Percentiles rank a stretch among this genome's conserved stretches.
Conservation (phyloP, 2,329 filamentous ascomycete species). For the Alternaria atra region DNA sequence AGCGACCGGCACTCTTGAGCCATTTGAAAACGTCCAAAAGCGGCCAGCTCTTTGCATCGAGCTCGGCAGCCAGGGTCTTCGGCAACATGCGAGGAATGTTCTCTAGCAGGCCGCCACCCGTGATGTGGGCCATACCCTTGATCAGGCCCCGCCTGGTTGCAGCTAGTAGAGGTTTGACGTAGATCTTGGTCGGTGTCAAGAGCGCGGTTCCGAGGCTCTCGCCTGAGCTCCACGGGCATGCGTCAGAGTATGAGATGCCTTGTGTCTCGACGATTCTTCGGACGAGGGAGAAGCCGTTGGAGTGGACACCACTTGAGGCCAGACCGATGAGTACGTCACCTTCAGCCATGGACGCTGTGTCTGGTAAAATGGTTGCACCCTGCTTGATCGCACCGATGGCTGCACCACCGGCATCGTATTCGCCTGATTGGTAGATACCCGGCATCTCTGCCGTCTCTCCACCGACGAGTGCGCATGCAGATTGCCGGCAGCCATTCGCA, state of each 20-base stretch:
- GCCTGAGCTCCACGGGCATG: slow-evolving; percentile 77
- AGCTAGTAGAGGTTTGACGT: slow-evolving; percentile 82
- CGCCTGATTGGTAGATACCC: slow-evolving; percentile 85
- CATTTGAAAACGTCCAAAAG: slow-evolving; percentile 84
- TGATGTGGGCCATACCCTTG: slow-evolving; percentile 97
- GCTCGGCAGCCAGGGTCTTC: slow-evolving; percentile 75
- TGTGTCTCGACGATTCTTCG: slow-evolving; percentile 83
- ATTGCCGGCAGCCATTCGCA: slow-evolving; percentile 82
- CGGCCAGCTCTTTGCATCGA: slow-evolving; percentile 79
- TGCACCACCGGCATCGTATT: slow-evolving; percentile 92
- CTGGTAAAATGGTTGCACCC: slow-evolving; percentile 74
- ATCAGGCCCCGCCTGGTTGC: slow-evolving; percentile 70
- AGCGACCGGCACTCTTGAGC: slow-evolving; percentile 78
- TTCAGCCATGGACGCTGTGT: slow-evolving; percentile 75
- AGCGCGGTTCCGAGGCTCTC: slow-evolving; percentile 76
- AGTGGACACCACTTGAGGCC: slow-evolving; percentile 87
- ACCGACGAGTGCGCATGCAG: slow-evolving; percentile 90
- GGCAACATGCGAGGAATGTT: slow-evolving; percentile 97
- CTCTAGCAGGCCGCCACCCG: slow-evolving; percentile 89
- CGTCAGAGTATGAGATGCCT: slow-evolving; percentile 74
- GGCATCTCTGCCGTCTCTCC: slow-evolving; percentile 99
- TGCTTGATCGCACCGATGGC: slow-evolving; percentile 83
- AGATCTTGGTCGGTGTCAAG: slow-evolving; percentile 90
- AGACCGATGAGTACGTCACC: slow-evolving; percentile 90
- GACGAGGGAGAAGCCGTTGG: slow-evolving; percentile 97